Evolutionary conservation across 1,284 basidiomycete species (phyloP), one percentile per base, ranked within the genome.

Genomic region (Trametes polyzona): DNA sequence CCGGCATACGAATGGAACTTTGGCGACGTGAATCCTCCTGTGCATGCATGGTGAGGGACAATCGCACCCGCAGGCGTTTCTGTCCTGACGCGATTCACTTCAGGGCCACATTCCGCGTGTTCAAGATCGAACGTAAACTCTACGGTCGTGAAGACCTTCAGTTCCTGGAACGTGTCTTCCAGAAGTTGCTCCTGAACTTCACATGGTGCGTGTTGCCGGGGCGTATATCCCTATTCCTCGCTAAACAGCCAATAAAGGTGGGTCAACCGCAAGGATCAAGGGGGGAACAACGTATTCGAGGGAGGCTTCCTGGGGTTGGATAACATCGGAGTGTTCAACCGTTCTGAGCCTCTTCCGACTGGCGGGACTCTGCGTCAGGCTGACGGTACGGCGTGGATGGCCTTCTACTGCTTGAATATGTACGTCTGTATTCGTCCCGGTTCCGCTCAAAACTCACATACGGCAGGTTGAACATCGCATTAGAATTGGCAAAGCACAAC

Each of bases 1-100:
- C 96, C 96, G 4, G 96, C 96, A 0, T 99, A 99, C 73, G 96
- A 99, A 73, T 99, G 96, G 96, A 98, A 98, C 74, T 98, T 97
- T 68, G 86, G 88, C 55, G 96, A 98, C 70, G 95, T 98, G 63
- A 97, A 98, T 74, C 96, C 96, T 21, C 96, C 96, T 14, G 96
- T 98, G 5, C 96, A 98, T 74, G 95, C 96, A 12, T 98, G 96
- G 95, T 88, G 61, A 57, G 69, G 32, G 60, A 33, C 21, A 21
- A 17, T 26, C 30, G 10, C 14, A 23, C 14, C 4, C 40, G 19
- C 19, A 27, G 52, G 17, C 19, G 66, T 60, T 14, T 43, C 21
- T 16, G 48, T 33, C 35, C 33, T 27, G n/a, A 27, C 23, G 4
- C 23, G 6, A 26, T 2, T 16, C 32, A 16, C 11, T 1, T 9